Conservation (phyloP, 2,329 filamentous ascomycete species). For the Claviceps sp. region DNA sequence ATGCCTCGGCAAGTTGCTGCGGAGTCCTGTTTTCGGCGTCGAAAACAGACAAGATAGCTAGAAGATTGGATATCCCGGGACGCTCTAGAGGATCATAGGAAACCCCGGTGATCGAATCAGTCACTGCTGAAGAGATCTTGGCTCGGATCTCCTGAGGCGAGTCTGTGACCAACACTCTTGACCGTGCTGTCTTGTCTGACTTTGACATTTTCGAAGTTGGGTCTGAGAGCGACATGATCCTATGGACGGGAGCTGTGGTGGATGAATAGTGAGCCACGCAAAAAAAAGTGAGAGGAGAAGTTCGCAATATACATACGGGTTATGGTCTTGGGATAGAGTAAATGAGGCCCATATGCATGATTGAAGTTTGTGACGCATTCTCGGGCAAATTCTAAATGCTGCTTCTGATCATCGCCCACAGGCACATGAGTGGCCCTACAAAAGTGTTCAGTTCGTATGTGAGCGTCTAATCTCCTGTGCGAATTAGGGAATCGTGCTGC, state of each 20-base stretch:
- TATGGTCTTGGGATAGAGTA: conserved; percentile 56
- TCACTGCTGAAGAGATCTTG: conserved; percentile 63
- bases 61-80: conserved; percentile 77
- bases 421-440: conserved; percentile 78
- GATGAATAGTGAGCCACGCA: background rate
- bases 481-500: background rate
- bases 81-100: conserved; percentile 57
- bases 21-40: conserved; percentile 29
- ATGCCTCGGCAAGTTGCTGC: conserved; percentile 25
- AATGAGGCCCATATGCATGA: conserved; percentile 48
- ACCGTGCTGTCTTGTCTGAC: conserved; percentile 56
- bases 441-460: background rate
- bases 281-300: background rate
- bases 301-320: conserved; percentile 40
- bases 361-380: conserved; percentile 85
- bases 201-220: conserved; percentile 90
- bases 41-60: conserved; percentile 67
- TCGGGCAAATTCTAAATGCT: conserved; percentile 87
- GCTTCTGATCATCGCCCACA: conserved; percentile 87
- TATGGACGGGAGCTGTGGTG: conserved; percentile 56
- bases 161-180: conserved; percentile 76
- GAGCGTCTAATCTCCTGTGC: conserved; percentile 1
- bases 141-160: conserved; percentile 43
- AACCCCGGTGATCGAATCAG: conserved; percentile 55
- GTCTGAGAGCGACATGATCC: conserved; percentile 78